A percentile compares a stretch with the other conserved stretches of the same genome.
These are phyloP conservation scores for Ligustrum vulgare DNA, from an alignment of 257 asterid species.

Conservation along the genomic window DNA sequence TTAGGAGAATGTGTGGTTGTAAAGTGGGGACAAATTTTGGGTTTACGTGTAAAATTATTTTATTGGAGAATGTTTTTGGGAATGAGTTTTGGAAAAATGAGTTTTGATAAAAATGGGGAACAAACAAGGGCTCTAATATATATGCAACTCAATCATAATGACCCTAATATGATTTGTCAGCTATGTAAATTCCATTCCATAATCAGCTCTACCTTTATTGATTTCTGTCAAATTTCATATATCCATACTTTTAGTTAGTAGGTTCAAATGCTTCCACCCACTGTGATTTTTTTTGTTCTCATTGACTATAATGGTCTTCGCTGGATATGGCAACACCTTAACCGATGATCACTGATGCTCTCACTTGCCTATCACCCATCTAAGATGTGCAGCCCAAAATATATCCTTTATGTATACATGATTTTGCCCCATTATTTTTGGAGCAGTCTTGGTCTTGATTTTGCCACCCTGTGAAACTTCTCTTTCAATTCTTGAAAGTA, in stretches of 20 bases:
- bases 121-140: too few relatives aligned
- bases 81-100: too few relatives aligned
- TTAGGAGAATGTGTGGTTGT: too few relatives aligned
- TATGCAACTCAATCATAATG: background rate
- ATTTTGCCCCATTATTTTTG: background rate
- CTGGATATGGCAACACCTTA: background rate
- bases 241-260: background rate
- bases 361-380: background rate
- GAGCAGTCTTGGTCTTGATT: background rate
- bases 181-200: background rate
- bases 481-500: background rate
- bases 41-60: too few relatives aligned
- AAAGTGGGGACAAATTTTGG: too few relatives aligned
- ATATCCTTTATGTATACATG: background rate
- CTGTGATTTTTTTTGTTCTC: background rate
- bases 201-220: background rate
- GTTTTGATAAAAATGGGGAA: too few relatives aligned
- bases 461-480: background rate
- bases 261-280: background rate
- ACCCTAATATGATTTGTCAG: background rate
- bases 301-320: background rate
- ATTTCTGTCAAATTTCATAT: background rate
- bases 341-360: background rate
- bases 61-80: too few relatives aligned
- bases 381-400: background rate